phyloP scores from a whole-genome alignment of 2,329 filamentous ascomycete genomes.

The Colletotrichum aenigma region DNA sequence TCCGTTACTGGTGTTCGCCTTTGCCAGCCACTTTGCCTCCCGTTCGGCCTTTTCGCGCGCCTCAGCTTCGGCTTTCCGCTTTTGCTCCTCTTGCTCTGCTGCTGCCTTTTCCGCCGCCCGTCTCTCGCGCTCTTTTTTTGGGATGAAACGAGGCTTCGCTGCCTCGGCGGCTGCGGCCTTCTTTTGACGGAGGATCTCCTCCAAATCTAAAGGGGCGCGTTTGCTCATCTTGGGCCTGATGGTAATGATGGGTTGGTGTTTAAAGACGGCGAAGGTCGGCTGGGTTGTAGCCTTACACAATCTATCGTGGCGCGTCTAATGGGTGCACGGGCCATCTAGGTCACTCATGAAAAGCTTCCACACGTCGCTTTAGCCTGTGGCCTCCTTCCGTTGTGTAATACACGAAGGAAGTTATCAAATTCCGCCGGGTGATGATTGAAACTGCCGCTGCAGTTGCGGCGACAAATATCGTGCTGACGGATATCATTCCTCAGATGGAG shows the following conservation, averaged over 20 bases:
- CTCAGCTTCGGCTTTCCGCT: conserved; percentile 53
- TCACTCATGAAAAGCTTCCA: neutral
- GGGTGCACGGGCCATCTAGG: neutral
- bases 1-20: conserved; percentile 3
- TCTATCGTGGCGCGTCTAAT: neutral
- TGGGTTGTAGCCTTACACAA: neutral
- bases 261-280: neutral
- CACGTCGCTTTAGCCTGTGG: neutral
- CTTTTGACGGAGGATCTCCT: conserved; percentile 85
- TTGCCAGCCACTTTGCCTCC: conserved; percentile 39
- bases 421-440: neutral
- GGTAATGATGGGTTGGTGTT: neutral
- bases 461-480: neutral
- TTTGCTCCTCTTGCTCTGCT: conserved; percentile 69
- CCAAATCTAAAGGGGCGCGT: conserved; percentile 72
- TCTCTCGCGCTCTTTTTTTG: conserved; percentile 81
- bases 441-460: neutral
- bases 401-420: neutral
- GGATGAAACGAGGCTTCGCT: conserved; percentile 86
- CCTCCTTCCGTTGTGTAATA: neutral
- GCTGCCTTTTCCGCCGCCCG: conserved; percentile 78
- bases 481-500: neutral
- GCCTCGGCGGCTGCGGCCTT: conserved; percentile 84
- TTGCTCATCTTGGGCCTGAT: neutral
- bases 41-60: conserved; percentile 77